Base-by-base conservation (phyloP, 129 eudicot genomes). In the Arctium minus region DNA sequence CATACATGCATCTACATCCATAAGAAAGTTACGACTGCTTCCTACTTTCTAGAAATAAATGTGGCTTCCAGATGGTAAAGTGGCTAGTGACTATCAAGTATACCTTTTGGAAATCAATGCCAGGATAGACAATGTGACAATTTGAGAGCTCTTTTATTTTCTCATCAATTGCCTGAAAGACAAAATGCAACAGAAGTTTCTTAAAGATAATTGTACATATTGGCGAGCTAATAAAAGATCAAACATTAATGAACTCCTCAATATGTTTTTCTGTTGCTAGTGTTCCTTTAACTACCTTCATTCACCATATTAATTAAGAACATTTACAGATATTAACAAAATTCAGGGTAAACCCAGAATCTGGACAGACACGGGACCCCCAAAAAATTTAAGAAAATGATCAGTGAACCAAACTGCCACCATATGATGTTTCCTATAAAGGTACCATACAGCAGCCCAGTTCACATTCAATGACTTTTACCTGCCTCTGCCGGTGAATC, bases 401-500 rank as follows among this genome's bases (percentile, higher is more conserved):
- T 44, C 8, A 72, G 64, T 36, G 38, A 75, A 44, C 46, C 37
- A 30, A 73, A 27, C 10, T 4, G 62, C 68, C 18, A 13, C 11
- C 46, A 6, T 2, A 44, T 2, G 30, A 36, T 50, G 56, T 72
- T 62, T 22, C 30, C 18, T 9, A 4, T 2, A 37, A 7, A 38
- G 37, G 73, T 39, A 40, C 8, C 22, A 13, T 70, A 13, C 22
- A 60, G 72, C 38, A 72, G 65, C 50, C 18, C 8, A 15, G 56
- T 40, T 40, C 79, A 85, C 77, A 70, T 42, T 36, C 40, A 18
- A 64, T 53, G 44, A 38, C 10, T 71, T 74, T 80, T 85, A 96
- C 99, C 98, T 88, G 92, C 86, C 98, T 91, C 86, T 96, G 99
- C 74, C 95, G 92, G 76, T 89, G 97, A 78, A 96, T 90, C 99